phyloP scores from a whole-genome alignment of 2,329 filamentous ascomycete genomes.

The Albophoma yamanashiensis region DNA sequence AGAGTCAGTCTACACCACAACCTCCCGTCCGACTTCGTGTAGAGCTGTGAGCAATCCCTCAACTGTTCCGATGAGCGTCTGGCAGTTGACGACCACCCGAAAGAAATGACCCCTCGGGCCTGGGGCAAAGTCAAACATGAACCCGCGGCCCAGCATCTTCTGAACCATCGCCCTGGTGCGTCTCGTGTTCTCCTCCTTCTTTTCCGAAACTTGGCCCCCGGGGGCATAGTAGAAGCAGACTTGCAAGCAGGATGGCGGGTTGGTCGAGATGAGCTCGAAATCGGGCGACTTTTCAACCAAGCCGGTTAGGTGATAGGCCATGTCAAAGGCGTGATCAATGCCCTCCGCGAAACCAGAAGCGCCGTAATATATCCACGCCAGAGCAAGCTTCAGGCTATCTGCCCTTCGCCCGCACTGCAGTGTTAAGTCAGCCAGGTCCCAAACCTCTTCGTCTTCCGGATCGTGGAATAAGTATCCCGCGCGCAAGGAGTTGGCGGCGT shows the following conservation, averaged over 20 bases:
- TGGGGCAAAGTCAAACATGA: constrained; percentile 50
- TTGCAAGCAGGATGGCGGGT: constrained; percentile 79
- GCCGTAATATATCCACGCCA: constrained; percentile 86
- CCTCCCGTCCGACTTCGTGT: constrained; percentile 28
- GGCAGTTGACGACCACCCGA: constrained; percentile 45
- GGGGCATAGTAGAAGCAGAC: constrained; percentile 85
- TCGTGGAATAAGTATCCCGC: constrained; percentile 79
- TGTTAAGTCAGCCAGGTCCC: constrained; percentile 85
- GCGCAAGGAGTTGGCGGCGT: constrained; percentile 71
- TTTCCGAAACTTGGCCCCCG: constrained; percentile 30
- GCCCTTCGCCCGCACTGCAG: constrained; percentile 82
- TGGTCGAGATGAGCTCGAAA: constrained; percentile 61
- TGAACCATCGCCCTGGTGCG: constrained; percentile 36
- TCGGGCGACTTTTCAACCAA: constrained; percentile 43
- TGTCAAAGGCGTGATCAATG: constrained; percentile 61
- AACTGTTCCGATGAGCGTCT: constrained; percentile 39
- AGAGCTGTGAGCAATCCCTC: constrained; percentile 43
- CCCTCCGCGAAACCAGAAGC: constrained; percentile 56
- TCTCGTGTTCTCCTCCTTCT: constrained; percentile 33
- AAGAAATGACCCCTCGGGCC: constrained; percentile 44
- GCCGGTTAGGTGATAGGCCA: constrained; percentile 55
- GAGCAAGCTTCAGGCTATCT: constrained; percentile 75
- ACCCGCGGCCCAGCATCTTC: constrained; percentile 37
- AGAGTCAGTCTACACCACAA: background rate
- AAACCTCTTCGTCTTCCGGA: constrained; percentile 47